phyloP scores from a whole-genome alignment of 148 eudicot species.

The Polygonum maritimum region DNA sequence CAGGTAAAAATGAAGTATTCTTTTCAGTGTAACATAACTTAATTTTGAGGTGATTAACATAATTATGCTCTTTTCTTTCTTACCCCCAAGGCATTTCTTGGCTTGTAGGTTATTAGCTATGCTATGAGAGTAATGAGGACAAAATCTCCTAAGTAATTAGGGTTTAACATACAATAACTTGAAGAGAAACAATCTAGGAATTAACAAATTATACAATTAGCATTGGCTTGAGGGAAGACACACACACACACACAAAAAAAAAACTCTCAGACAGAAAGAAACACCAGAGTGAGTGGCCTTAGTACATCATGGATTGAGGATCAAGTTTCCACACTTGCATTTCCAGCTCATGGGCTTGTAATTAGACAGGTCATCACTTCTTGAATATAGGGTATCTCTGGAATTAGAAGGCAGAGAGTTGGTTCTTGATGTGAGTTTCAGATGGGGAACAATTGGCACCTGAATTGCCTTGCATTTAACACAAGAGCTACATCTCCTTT shows the following conservation, averaged over 20 bases:
- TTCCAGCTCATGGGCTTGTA: slow-evolving; percentile 90
- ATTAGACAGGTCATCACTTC: slow-evolving; percentile 54
- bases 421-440: neutral
- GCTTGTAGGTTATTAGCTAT: too few species aligned
- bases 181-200: neutral
- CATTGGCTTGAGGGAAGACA: neutral
- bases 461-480: slow-evolving; percentile 75
- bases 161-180: neutral
- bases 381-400: slow-evolving; percentile 24
- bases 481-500: slow-evolving; percentile 42
- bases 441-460: slow-evolving; percentile 52
- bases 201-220: neutral
- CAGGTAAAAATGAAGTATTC: too few species aligned
- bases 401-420: neutral
- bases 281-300: neutral
- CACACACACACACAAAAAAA: neutral
- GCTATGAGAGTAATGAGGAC: too few species aligned
- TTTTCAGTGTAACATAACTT: too few species aligned
- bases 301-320: slow-evolving; percentile 52
- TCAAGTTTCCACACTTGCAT: slow-evolving; percentile 72
- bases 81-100: too few species aligned
- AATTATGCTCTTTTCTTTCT: too few species aligned
- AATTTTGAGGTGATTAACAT: too few species aligned
- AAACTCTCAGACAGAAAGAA: neutral
- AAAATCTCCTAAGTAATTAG: neutral